Evolutionary conservation across 768 basidiomycete species (phyloP), one percentile per base, ranked within the genome.

Genomic region (Collybiopsis luxurians): DNA sequence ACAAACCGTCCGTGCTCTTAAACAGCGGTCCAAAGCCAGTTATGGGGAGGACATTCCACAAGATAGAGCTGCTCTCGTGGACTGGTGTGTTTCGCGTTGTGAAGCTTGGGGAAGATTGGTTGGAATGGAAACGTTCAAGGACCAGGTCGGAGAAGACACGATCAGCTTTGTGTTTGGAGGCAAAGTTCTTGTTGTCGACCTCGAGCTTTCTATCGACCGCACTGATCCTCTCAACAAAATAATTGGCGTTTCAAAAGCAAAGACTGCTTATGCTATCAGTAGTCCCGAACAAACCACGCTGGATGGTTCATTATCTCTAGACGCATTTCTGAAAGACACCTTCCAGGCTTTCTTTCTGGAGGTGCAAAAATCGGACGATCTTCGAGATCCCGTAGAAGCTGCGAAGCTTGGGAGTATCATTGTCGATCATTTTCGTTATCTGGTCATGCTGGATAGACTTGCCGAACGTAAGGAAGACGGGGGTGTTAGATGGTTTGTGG

Each of bases 121-220:
- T 4, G 88, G 86, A 26, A 87, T 91, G 87, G 87, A 91, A 63
- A 75, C 83, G 3, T 92, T 89, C 73, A 81, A 78, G 58, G 89
- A 90, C 60, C 78, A 82, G 45, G 71, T 71, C 19, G 75, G 75
- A 36, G 79, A 78, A 57, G 80, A 79, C 15, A 73, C 73, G 24
- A 72, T 79, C 39, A 85, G 79, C 0, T 71, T 90, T 38, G 79
- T 86, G 19, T 78, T 91, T 36, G 90, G 84, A 3, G 90, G 90
- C 1, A 90, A 90, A 67, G 84, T 90, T n/a, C 73, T 92, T 10
- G 89, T 92, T 31, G 71, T 92, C 53, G 90, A 92, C 66, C 77
- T 91, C 57, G 86, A 89, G 61, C 80, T 92, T 60, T 64, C 73
- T 13, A 67, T 85, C 56, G 72, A 80, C 58, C 72, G 68, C 23